Base-by-base conservation (phyloP, 2,329 filamentous ascomycete species). In the Gaeumannomyces sp. region DNA sequence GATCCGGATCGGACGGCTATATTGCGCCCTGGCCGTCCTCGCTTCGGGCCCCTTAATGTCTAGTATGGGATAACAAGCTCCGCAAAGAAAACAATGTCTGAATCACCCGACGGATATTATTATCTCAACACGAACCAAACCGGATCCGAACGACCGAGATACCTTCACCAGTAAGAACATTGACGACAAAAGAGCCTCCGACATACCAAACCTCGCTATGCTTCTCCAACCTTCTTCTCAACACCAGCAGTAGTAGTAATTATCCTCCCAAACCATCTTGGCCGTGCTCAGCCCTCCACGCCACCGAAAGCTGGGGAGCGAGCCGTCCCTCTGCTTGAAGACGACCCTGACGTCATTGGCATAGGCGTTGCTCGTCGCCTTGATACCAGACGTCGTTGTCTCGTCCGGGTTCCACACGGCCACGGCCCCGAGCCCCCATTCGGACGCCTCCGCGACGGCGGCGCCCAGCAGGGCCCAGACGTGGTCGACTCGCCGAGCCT, bases 351-450 rank as follows among this genome's bases (percentile, higher is more conserved):
- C 68, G 4, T 69, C 68, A 3, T 70, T 67, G 14, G 72, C 76
- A 75, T 74, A 83, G 76, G n/a, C 82, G 28, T 73, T 70, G 13
- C 71, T 71, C n/a, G 76, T 70, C 16, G 63, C 68, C 65, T 71
- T 72, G 5, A 74, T 73, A 2, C 71, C 75, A 14, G 57, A 56
- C 14, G 69, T 67, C 4, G 74, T 67, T n/a, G 71, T 71, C 7
- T 72, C 68, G 35, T 72, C 71, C 8, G 76, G 76, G 50, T 77
- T 75, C 76, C 76, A 77, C 7, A 76, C 61, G 7, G 77, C 68
- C 35, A 78, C 73, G 65, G 75, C 73, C 4, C 68, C 65, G 29
- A 78, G 60, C 1, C 72, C 72, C 29, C 22, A 11, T 6, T 67
- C 45, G 5, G 65, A 65, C 16, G 76, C 76, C 68, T 77, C 76